A percentile compares a stretch with the other conserved stretches of the same genome.
These are phyloP conservation scores for Debaryomyces psychrophilus DNA, from an alignment of 1,139 yeast species.

Conservation along the genomic window DNA sequence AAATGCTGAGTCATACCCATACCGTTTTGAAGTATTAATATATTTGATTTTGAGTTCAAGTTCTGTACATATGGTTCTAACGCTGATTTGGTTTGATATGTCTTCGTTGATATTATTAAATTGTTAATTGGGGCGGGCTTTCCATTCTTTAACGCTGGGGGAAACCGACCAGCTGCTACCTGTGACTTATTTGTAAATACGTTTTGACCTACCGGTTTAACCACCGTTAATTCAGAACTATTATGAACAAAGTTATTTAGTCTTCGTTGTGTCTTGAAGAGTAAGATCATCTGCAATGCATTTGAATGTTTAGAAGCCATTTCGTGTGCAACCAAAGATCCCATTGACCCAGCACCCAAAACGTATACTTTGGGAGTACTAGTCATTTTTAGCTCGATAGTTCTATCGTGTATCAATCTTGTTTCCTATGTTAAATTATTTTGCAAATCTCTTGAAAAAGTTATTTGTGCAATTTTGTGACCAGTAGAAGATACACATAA, in stretches of 20 bases:
- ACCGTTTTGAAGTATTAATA: conserved; percentile 78
- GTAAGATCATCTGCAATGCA: conserved; percentile 32
- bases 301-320: conserved; percentile 32
- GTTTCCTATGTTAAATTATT: background rate
- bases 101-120: conserved; percentile 65
- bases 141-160: conserved; percentile 9
- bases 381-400: background rate
- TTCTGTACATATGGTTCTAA: conserved; percentile 46
- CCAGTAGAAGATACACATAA: background rate
- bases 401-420: background rate
- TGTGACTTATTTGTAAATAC: conserved; percentile 17
- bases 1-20: conserved; percentile 67
- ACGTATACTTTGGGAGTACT: conserved; percentile 32
- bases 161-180: conserved; percentile 12
- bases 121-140: conserved; percentile 46
- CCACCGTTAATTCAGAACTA: conserved; percentile 22
- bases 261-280: conserved; percentile 42
- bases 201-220: conserved; percentile 23
- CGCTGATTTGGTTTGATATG: conserved; percentile 56
- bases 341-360: conserved; percentile 51
- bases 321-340: conserved; percentile 44
- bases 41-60: conserved; percentile 48
- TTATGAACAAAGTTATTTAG: conserved; percentile 36
- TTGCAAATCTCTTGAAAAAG: conserved; percentile 3
- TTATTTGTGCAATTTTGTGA: conserved; percentile 6